Percentiles rank a stretch among this genome's conserved stretches.
Conservation (phyloP, 1,284 basidiomycete genomes). For the Trametes polyzona region DNA sequence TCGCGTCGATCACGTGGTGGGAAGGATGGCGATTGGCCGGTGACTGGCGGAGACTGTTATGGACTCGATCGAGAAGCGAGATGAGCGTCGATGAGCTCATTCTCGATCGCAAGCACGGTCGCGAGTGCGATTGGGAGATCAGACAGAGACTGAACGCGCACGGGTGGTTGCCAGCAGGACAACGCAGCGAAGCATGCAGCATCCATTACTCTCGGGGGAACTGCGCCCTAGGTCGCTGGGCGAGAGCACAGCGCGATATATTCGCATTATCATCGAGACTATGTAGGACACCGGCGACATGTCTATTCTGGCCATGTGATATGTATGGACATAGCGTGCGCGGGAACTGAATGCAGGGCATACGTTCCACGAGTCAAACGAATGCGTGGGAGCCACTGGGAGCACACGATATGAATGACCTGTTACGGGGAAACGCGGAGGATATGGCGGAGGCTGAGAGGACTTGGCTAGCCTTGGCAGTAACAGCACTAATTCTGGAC, state of each 20-base stretch:
- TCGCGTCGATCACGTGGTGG: constrained; percentile 15
- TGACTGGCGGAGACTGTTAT: not conserved
- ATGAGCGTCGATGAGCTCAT: not conserved
- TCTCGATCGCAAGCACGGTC: too few species aligned
- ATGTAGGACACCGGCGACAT: not conserved
- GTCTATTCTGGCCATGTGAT: not conserved
- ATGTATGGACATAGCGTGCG: not conserved
- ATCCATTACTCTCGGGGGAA: not conserved
- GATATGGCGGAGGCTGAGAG: constrained; percentile 15
- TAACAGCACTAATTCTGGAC: constrained; percentile 25
- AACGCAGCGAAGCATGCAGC: not conserved
- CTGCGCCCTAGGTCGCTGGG: not conserved
- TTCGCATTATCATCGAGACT: constrained; percentile 9
- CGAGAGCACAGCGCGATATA: constrained; percentile 1
- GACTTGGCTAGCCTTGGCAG: constrained; percentile 30
- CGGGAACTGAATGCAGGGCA: not conserved
- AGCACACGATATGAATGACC: constrained; percentile 9
- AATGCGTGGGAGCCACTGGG: not conserved
- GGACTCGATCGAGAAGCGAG: not conserved
- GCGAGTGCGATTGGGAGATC: too few species aligned
- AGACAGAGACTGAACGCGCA: too few species aligned
- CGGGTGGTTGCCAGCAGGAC: too few species aligned
- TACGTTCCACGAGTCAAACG: not conserved
- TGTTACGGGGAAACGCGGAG: constrained; percentile 22
- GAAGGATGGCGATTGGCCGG: too few species aligned